Evolutionary conservation across 257 asterid species (phyloP), one percentile per base, ranked within the genome.

Genomic region (Scutellaria galericulata): DNA sequence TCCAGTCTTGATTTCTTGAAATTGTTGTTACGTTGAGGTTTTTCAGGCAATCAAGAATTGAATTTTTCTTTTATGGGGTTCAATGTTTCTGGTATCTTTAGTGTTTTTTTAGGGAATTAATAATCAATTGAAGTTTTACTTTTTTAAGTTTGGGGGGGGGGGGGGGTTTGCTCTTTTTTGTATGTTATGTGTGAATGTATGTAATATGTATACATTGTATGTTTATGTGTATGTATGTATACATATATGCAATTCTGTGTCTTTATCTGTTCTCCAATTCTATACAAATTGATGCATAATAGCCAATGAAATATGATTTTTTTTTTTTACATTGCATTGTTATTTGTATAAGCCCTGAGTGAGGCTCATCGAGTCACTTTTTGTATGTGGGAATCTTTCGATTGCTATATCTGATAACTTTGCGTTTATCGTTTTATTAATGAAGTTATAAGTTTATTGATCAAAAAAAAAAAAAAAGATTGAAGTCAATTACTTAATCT

Each of bases 1-100:
- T 5, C 35, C 8, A 45, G 41, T 59, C 20, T 31, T 18, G 42
- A 45, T 54, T 39, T 64, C 56, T 63, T 45, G 45, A 39, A 57
- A 12, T 39, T 31, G 61, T 58, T 47, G 53, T 64, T 56, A 56
- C 42, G 75, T 27, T 64, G 62, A 68, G 37, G 37, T 31, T 31
- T 31, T 31, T 63, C 52, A 47, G 47, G 41, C 14, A 56, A 58
- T 50, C 64, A 70, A 64, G 50, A 4, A 62, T 22, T 22, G 15
- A 31, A 5, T 15, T 69, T 67, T 20, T 73, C 24, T 5, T 58
- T 18, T 40, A 40, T 15, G 39, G 11, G 42, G 40, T 6, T 20
- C 12, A 57, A 39, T 64, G 6, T 12, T 62, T 24, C 11, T 44
- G 10, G 48, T 44, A 44, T 44, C 4, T 45, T 10, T 47, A 47